These are phyloP conservation scores for Serpula lacrymans DNA, from an alignment of 768 basidiomycete genomes.

Conservation along the genomic window DNA sequence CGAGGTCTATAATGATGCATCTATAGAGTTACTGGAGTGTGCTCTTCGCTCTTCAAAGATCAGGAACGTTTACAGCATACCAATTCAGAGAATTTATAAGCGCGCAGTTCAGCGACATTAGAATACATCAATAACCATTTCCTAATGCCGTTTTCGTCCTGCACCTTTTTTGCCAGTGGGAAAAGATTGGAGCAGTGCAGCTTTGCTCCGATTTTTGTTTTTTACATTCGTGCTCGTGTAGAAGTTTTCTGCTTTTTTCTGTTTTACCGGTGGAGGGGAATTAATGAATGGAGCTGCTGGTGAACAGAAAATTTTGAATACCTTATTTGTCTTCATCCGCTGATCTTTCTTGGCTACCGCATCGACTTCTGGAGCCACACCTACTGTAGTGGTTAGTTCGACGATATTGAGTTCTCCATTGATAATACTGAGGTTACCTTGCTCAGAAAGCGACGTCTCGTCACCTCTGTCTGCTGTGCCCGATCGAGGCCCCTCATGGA, in stretches of 20 bases:
- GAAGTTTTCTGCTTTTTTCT: conserved; percentile 90
- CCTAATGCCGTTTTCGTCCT: conserved; percentile 35
- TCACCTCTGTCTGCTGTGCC: conserved; percentile 13
- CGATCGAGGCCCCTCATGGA: conserved; percentile 47
- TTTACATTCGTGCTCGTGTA: conserved; percentile 83
- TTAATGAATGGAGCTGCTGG: neutral
- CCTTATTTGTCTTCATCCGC: conserved; percentile 95
- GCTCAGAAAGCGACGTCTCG: conserved; percentile 6
- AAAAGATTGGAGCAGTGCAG: conserved; percentile 55
- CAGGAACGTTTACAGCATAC: no score
- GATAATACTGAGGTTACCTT: conserved; percentile 16
- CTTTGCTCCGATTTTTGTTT: conserved; percentile 75
- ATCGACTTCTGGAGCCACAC: conserved; percentile 32
- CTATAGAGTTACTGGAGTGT: conserved; percentile 11
- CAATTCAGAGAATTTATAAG: no score
- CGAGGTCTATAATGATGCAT: no score
- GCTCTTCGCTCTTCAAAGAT: no score
- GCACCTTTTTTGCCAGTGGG: conserved; percentile 48
- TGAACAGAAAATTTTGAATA: conserved; percentile 22
- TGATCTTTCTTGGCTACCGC: conserved; percentile 50
- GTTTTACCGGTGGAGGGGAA: conserved; percentile 10
- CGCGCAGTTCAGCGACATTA: conserved; percentile 21
- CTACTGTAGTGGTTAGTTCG: conserved; percentile 21
- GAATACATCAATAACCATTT: conserved; percentile 14
- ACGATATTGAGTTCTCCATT: neutral